Evolutionary conservation across 129 eudicot genomes (phyloP).

Genomic region (carrot (Daucus carota)): DH1_v3.0 NC_030386.2:28396001-28396500

Average conservation of each 20-base stretch:
- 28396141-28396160: conserved; percentile 71
- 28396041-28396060: conserved; percentile 60
- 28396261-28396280: conserved; percentile 47
- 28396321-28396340: conserved; percentile 33
- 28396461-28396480: conserved; percentile 15
- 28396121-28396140: conserved; percentile 33
- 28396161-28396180: conserved; percentile 58
- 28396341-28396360: conserved; percentile 67
- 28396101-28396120: conserved; percentile 27
- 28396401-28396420: conserved; percentile 54
- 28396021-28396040: conserved; percentile 36
- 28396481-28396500: neutral
- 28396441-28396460: conserved; percentile 45
- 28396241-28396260: conserved; percentile 62
- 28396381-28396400: conserved; percentile 46
- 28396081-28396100: conserved; percentile 71
- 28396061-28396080: conserved; percentile 60
- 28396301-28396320: conserved; percentile 22
- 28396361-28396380: conserved; percentile 70
- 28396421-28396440: conserved; percentile 48
- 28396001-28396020: conserved; percentile 54
- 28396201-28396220: conserved; percentile 49
- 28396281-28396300: conserved; percentile 32
- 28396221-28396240: conserved; percentile 68
- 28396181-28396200: conserved; percentile 56